A percentile compares a stretch with the other conserved stretches of the same genome.
These are phyloP conservation scores for Schizosaccharomyces versatilis DNA, from an alignment of 1,139 yeast genomes.

Conservation along the genomic window DNA sequence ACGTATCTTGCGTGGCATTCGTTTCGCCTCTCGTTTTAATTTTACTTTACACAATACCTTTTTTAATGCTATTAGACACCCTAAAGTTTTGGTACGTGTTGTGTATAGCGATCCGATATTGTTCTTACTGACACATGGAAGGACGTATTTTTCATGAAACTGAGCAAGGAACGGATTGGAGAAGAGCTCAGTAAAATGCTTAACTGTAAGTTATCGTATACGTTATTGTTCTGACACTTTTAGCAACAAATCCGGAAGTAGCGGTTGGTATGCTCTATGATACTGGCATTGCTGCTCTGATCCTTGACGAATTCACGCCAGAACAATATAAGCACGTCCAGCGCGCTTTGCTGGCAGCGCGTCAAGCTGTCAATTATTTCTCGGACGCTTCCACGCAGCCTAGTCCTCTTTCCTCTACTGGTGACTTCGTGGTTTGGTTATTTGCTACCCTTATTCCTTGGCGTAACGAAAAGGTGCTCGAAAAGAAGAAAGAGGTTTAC, in stretches of 20 bases:
- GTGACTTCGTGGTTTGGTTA: background rate
- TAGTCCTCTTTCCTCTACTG: background rate
- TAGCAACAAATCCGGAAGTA: slow-evolving; percentile 10
- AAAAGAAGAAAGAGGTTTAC: slow-evolving; percentile 22
- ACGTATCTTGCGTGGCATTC: slow-evolving; percentile 56
- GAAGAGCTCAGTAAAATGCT: slow-evolving; percentile 61
- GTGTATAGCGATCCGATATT: slow-evolving; percentile 12
- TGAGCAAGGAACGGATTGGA: slow-evolving; percentile 79
- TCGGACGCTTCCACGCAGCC: background rate
- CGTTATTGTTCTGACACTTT: too few relatives aligned
- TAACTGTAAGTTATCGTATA: slow-evolving; percentile 20
- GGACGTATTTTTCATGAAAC: slow-evolving; percentile 26
- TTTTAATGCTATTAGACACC: slow-evolving; percentile 40
- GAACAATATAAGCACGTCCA: background rate
- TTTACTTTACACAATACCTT: slow-evolving; percentile 43
- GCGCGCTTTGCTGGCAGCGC: background rate
- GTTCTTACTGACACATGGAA: too few relatives aligned
- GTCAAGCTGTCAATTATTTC: background rate
- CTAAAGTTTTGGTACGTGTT: slow-evolving; percentile 36
- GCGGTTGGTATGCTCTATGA: slow-evolving; percentile 13
- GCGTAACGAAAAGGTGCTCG: background rate
- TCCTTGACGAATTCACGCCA: slow-evolving; percentile 7
- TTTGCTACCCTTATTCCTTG: slow-evolving; percentile 2
- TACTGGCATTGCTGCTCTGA: slow-evolving; percentile 14
- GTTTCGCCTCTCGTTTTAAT: slow-evolving; percentile 66